A percentile compares a stretch with the other conserved stretches of the same genome.
Evolutionary conservation across 768 basidiomycete genomes (phyloP).

Genomic region (Lactifluus piperatus): DNA sequence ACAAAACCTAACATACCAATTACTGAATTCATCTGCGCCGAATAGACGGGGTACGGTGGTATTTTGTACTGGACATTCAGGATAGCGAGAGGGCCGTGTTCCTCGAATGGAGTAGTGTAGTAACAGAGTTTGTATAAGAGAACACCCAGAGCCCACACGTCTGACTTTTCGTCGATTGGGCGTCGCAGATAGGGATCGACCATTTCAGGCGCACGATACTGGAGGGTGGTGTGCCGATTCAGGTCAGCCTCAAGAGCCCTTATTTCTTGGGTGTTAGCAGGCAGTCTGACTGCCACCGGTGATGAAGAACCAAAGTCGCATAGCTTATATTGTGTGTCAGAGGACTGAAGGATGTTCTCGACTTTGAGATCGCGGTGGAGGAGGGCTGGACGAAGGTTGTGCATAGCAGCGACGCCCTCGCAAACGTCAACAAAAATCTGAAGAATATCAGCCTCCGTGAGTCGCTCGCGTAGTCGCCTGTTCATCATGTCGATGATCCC

Average conservation of each 20-base stretch:
- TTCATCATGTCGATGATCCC: constrained; percentile 99
- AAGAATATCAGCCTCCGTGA: constrained; percentile 93
- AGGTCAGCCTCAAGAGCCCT: constrained; percentile 84
- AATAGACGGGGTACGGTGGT: constrained; percentile 84
- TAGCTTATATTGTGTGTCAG: constrained; percentile 78
- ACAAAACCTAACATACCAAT: constrained; percentile 51
- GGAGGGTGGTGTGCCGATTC: constrained; percentile 90
- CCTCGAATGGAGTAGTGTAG: constrained; percentile 98
- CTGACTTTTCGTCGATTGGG: constrained; percentile 88
- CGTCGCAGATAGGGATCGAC: constrained; percentile 80
- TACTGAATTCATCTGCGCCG: constrained; percentile 67
- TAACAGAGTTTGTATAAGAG: constrained; percentile 97
- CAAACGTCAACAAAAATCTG: constrained; percentile 98
- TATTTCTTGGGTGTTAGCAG: constrained; percentile 75
- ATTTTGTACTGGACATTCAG: constrained; percentile 93
- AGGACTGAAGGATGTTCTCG: constrained; percentile 93
- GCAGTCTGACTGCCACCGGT: constrained; percentile 57
- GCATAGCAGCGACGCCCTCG: constrained; percentile 96
- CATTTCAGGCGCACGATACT: constrained; percentile 99
- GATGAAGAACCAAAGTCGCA: constrained; percentile 98
- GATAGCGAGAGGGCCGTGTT: constrained; percentile 93
- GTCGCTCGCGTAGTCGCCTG: constrained; percentile 83
- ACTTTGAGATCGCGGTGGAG: constrained; percentile 98
- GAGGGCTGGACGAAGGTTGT: constrained; percentile 80
- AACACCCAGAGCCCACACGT: constrained; percentile 97